These are phyloP conservation scores for Fraxinus latifolia DNA, from an alignment of 305 asterid genomes.

Conservation along the genomic window DNA sequence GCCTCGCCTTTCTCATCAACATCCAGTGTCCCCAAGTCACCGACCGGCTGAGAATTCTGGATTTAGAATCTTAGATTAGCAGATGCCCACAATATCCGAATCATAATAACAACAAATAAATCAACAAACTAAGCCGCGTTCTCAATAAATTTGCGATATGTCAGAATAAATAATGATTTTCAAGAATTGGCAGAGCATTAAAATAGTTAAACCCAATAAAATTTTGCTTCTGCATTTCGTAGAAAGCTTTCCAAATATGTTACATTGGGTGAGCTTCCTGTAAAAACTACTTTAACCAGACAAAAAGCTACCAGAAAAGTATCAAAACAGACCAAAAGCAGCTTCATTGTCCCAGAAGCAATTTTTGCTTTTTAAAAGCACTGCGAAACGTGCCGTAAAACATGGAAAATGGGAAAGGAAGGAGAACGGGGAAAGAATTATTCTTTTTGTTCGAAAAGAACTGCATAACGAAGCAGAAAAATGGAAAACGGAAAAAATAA, in stretches of 20 bases:
- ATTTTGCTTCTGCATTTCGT: background rate
- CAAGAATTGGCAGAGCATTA: background rate
- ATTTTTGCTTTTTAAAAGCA: background rate
- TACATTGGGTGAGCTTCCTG: background rate
- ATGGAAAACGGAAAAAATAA: background rate
- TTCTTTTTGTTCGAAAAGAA: background rate
- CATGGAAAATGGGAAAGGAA: background rate
- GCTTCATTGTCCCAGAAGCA: background rate
- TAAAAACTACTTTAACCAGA: background rate
- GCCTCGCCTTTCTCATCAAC: conserved; percentile 68
- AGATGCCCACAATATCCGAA: background rate
- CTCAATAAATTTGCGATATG: background rate
- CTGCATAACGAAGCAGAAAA: background rate
- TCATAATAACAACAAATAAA: background rate
- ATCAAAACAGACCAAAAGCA: background rate
- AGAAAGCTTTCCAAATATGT: background rate
- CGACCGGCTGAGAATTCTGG: conserved; percentile 49
- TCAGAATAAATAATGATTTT: background rate
- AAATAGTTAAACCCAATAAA: too few relatives aligned
- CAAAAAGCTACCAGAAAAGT: background rate
- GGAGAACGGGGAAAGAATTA: background rate
- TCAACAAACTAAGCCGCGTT: background rate
- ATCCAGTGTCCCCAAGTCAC: conserved; percentile 89
- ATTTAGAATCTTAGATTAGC: background rate
- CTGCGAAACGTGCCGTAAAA: background rate